Conservation (phyloP, 371 early-diverging fungal species). For the Actinomucor elegans region DNA sequence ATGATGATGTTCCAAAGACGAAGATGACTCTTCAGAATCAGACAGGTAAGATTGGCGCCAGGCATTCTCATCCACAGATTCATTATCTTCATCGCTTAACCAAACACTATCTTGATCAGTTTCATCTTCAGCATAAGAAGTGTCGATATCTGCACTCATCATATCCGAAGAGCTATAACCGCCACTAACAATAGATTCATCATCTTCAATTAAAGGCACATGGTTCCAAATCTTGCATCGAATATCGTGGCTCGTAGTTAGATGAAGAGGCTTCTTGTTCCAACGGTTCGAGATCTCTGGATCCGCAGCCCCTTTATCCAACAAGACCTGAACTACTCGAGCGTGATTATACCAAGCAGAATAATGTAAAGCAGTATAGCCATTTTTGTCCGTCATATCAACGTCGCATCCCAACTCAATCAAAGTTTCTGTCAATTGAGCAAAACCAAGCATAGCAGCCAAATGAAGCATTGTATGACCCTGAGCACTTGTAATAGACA, state of each 20-base stretch:
- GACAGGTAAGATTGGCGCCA: constrained; percentile 18
- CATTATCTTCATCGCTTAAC: constrained; percentile 25
- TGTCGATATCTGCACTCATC: constrained; percentile 40
- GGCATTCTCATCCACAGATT: neutral
- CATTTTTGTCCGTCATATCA: constrained; percentile 34
- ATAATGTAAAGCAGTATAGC: constrained; percentile 25
- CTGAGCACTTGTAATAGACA: constrained; percentile 37
- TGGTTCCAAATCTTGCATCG: constrained; percentile 17
- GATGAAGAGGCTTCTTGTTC: constrained; percentile 31
- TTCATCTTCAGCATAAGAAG: constrained; percentile 26
- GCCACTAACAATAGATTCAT: constrained; percentile 11
- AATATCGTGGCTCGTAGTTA: constrained; percentile 19
- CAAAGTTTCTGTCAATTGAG: constrained; percentile 19
- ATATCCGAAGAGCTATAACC: constrained; percentile 24
- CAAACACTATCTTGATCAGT: constrained; percentile 19
- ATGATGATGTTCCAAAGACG: neutral
- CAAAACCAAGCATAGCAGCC: constrained; percentile 41
- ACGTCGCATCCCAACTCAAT: constrained; percentile 33
- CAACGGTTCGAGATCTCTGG: constrained; percentile 26
- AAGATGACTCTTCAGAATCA: constrained; percentile 24
- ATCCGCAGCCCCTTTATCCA: constrained; percentile 30
- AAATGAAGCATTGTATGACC: constrained; percentile 49
- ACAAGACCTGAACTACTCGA: constrained; percentile 21
- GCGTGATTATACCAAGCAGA: constrained; percentile 16
- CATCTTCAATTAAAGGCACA: constrained; percentile 7